phyloP scores from a whole-genome alignment of 345 rosid genomes.

The Salix koriyanagi region DNA sequence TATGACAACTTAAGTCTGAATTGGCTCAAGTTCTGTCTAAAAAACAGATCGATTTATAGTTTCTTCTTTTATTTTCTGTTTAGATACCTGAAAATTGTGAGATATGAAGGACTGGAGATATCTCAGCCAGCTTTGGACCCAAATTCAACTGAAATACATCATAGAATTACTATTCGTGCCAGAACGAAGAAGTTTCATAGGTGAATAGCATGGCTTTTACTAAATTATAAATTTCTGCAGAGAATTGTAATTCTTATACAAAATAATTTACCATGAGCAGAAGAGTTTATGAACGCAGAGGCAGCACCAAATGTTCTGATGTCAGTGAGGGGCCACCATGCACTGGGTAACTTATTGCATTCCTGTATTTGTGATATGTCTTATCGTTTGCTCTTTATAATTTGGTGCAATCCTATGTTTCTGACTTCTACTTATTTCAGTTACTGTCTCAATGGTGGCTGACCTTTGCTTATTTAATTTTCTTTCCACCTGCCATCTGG shows the following conservation, averaged over 20 bases:
- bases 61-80: background rate
- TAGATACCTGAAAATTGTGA: constrained; percentile 78
- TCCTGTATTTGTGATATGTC: background rate
- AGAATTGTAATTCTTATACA: constrained; percentile 6
- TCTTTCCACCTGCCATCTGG: background rate
- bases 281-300: constrained; percentile 78
- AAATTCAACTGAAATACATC: constrained; percentile 91
- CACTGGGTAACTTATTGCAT: constrained; percentile 59
- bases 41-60: background rate
- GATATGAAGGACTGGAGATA: constrained; percentile 78
- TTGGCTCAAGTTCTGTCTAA: background rate
- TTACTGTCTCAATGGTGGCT: background rate
- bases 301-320: constrained; percentile 77
- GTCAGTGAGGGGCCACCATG: constrained; percentile 95
- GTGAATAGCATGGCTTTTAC: constrained; percentile 28
- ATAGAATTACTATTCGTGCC: constrained; percentile 84
- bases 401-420: background rate
- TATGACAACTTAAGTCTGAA: background rate
- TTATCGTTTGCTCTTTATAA: background rate
- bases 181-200: constrained; percentile 70
- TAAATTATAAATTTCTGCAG: background rate
- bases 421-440: background rate
- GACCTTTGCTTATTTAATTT: background rate
- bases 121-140: constrained; percentile 98
- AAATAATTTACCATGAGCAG: constrained; percentile 39